These are phyloP conservation scores for Leonotis leonurus DNA, from an alignment of 257 asterid species.

Conservation along the genomic window DNA sequence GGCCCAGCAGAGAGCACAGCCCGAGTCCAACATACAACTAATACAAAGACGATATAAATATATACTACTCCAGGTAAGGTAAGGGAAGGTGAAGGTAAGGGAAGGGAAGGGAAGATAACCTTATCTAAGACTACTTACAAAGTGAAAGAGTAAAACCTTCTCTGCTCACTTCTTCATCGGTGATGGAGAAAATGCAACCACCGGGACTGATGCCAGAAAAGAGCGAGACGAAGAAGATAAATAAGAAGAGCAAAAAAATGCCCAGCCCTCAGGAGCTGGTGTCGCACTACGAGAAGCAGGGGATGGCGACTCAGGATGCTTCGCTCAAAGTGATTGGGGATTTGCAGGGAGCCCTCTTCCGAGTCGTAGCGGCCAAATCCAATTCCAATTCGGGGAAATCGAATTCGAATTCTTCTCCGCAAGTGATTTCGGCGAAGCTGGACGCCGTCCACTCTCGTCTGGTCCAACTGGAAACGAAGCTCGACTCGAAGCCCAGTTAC, in stretches of 20 bases:
- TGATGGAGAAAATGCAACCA: conserved; percentile 24
- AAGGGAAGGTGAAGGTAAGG: no score
- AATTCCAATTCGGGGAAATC: conserved; percentile 15
- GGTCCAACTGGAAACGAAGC: conserved; percentile 54
- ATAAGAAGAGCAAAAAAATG: conserved; percentile 34
- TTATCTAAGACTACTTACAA: no score
- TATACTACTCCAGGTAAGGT: no score
- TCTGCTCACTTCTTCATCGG: no score
- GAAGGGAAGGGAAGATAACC: no score
- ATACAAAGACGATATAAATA: no score
- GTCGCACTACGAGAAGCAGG: conserved; percentile 75
- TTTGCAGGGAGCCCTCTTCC: conserved; percentile 70
- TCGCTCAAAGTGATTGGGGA: conserved; percentile 77
- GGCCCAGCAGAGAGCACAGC: no score
- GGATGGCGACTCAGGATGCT: conserved; percentile 68
- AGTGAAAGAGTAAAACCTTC: not conserved
- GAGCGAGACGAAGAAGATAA: conserved; percentile 13
- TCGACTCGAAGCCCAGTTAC: conserved; percentile 78
- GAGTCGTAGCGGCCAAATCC: conserved; percentile 30
- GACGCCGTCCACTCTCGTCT: conserved; percentile 63
- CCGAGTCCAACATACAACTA: no score
- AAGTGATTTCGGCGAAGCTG: conserved; percentile 46
- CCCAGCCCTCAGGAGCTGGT: conserved; percentile 72
- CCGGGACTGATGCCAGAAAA: not conserved
- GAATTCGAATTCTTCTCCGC: not conserved